These are phyloP conservation scores for Suillus discolor DNA, from an alignment of 768 basidiomycete genomes.

Conservation along the genomic window DNA sequence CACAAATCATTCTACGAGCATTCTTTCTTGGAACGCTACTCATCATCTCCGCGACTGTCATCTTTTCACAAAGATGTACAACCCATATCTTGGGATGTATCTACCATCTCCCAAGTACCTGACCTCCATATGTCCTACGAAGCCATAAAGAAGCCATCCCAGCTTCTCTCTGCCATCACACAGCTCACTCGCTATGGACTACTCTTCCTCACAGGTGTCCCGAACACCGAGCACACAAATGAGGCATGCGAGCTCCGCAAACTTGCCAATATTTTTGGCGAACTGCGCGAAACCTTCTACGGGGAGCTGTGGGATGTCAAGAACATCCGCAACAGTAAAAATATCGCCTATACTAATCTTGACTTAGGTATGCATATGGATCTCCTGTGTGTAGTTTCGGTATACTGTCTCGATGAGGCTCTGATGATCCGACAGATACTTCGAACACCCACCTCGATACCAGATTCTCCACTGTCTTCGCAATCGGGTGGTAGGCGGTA, in stretches of 20 bases:
- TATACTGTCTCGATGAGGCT: background rate
- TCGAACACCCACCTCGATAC: constrained; percentile 87
- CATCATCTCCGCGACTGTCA: constrained; percentile 36
- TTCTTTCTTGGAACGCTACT: constrained; percentile 53
- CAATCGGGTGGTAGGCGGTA: constrained; percentile 81
- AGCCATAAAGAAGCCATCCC: constrained; percentile 44
- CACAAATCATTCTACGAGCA: constrained; percentile 57
- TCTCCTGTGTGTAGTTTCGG: constrained; percentile 65
- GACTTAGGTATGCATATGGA: constrained; percentile 92
- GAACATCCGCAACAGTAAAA: constrained; percentile 70
- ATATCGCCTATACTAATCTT: constrained; percentile 95
- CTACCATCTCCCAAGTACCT: constrained; percentile 35
- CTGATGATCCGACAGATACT: constrained; percentile 61
- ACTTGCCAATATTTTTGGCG: constrained; percentile 72
- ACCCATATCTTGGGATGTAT: constrained; percentile 47
- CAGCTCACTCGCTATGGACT: constrained; percentile 77
- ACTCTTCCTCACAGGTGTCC: constrained; percentile 72
- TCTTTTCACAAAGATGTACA: constrained; percentile 48
- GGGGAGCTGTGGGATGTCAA: constrained; percentile 88
- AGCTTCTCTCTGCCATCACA: constrained; percentile 59
- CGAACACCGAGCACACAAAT: constrained; percentile 59
- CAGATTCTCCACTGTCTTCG: constrained; percentile 91
- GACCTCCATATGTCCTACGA: constrained; percentile 61
- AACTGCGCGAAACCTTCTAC: constrained; percentile 87
- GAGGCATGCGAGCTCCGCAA: constrained; percentile 64